A percentile compares a stretch with the other conserved stretches of the same genome.
Conservation (phyloP, 257 asterid species). For the Penstemon davidsonii region DNA sequence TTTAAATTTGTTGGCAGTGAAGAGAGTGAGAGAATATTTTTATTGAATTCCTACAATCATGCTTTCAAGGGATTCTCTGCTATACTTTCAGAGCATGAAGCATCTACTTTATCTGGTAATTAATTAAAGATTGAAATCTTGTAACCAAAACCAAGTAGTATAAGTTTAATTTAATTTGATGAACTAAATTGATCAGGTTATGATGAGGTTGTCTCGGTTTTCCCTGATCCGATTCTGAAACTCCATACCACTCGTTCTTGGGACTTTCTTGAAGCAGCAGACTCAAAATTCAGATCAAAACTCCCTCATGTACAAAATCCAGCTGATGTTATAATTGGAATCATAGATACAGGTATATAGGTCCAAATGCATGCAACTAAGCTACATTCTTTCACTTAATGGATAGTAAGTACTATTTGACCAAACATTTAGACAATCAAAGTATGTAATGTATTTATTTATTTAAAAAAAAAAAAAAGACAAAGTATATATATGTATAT, state of each 20-base stretch:
- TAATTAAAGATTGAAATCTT: background rate
- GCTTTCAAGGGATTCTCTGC: conserved; percentile 73
- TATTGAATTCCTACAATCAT: conserved; percentile 51
- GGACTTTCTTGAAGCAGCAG: conserved; percentile 64
- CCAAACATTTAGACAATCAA: no score
- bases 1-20: conserved; percentile 37
- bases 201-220: conserved; percentile 68
- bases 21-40: conserved; percentile 41
- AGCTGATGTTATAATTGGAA: conserved; percentile 66
- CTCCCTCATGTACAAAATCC: conserved; percentile 30
- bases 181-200: conserved; percentile 31
- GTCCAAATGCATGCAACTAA: no score
- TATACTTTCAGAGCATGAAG: conserved; percentile 64
- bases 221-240: conserved; percentile 66
- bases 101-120: conserved; percentile 57
- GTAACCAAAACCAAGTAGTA: background rate
- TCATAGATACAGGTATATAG: conserved; percentile 70
- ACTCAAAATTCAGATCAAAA: conserved; percentile 34
- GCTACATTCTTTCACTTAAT: no score
- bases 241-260: conserved; percentile 92
- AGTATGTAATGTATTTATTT: no score
- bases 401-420: no score
- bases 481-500: no score
- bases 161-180: background rate
- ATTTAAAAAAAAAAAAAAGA: no score